These are phyloP conservation scores for Penicillium daleae DNA, from an alignment of 495 filamentous ascomycete species.

Conservation along the genomic window DNA sequence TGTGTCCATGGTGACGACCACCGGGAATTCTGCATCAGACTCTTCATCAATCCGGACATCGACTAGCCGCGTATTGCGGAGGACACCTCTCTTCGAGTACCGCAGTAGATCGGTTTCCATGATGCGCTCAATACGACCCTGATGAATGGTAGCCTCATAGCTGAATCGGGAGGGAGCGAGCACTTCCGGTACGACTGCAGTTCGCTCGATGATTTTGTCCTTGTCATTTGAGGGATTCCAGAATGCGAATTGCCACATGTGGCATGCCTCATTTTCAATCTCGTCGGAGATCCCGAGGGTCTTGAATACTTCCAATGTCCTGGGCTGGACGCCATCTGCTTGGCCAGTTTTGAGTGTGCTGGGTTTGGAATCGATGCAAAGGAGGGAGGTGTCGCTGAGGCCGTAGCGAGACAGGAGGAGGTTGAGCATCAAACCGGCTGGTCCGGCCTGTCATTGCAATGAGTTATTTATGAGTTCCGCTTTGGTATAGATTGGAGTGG, in stretches of 20 bases:
- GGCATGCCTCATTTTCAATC: constrained; percentile 56
- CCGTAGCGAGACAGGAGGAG: constrained; percentile 43
- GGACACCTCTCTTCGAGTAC: constrained; percentile 20
- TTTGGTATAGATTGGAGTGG: not conserved
- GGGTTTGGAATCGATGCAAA: constrained; percentile 38
- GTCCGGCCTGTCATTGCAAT: constrained; percentile 25
- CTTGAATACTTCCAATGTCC: constrained; percentile 70
- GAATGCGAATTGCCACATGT: constrained; percentile 47
- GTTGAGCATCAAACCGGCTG: constrained; percentile 37
- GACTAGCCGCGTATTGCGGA: constrained; percentile 12
- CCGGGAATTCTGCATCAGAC: constrained; percentile 1
- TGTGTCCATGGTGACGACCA: constrained; percentile 3
- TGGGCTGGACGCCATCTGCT: constrained; percentile 59
- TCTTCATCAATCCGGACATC: constrained; percentile 14
- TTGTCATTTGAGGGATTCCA: constrained; percentile 25
- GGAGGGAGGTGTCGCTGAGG: constrained; percentile 27
- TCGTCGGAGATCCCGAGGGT: constrained; percentile 62
- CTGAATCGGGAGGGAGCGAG: constrained; percentile 30
- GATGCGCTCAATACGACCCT: constrained; percentile 35
- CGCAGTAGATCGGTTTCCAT: constrained; percentile 28
- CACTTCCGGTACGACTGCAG: constrained; percentile 36
- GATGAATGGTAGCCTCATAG: constrained; percentile 40
- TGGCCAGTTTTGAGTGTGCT: constrained; percentile 45
- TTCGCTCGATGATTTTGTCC: constrained; percentile 43
- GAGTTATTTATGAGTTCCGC: not conserved